Conservation (phyloP, 2,329 filamentous ascomycete genomes). For the Septoria linicola region DNA sequence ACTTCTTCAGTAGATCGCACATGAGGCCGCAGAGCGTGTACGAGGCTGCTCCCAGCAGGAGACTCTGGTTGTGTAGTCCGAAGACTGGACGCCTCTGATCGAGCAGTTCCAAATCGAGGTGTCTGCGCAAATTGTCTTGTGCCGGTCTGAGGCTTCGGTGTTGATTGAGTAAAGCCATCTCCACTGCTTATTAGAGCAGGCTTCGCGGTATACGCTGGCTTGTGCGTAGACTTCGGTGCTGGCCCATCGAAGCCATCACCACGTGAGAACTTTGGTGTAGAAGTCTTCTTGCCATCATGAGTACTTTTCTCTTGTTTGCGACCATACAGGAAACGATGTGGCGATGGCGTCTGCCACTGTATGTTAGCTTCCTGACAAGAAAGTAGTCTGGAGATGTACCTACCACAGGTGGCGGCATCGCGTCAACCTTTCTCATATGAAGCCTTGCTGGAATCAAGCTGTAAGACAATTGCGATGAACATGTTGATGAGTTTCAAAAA, state of each 20-base stretch:
- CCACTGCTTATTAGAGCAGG: background rate
- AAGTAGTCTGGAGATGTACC: background rate
- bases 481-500: no score
- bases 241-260: constrained; percentile 13
- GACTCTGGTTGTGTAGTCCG: constrained; percentile 8
- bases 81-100: constrained; percentile 1
- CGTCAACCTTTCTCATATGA: constrained; percentile 14
- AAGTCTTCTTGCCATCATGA: constrained; percentile 17
- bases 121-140: constrained; percentile 31
- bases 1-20: constrained; percentile 28
- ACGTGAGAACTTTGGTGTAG: background rate
- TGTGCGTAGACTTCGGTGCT: background rate
- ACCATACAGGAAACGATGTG: constrained; percentile 31
- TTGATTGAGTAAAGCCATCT: constrained; percentile 6
- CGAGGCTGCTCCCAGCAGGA: constrained; percentile 18
- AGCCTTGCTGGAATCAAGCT: no score
- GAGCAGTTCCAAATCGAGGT: constrained; percentile 29
- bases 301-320: constrained; percentile 20
- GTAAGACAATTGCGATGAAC: no score
- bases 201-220: background rate
- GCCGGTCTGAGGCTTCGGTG: constrained; percentile 2
- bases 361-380: background rate
- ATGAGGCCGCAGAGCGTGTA: constrained; percentile 21
- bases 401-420: constrained; percentile 19
- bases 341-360: constrained; percentile 30